Evolutionary conservation across 1,284 basidiomycete species (phyloP).

Genomic region (Uromyces viciae-fabae): DNA sequence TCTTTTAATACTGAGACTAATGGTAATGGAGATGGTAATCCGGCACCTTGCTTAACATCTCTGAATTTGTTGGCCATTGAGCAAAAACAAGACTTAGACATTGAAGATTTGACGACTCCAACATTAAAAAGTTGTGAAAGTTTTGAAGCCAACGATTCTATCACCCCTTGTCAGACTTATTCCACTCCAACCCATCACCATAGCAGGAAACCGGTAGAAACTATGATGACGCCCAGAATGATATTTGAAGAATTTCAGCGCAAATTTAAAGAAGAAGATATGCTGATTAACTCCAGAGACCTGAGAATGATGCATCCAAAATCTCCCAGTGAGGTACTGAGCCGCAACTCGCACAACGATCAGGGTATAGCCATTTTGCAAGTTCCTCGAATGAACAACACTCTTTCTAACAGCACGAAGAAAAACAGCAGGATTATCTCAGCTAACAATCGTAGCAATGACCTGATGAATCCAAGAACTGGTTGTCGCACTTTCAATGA

Average conservation of each 20-base stretch:
- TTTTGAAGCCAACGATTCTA: slow-evolving; percentile 8
- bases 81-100: background rate
- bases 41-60: background rate
- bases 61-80: background rate
- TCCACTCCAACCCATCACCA: background rate
- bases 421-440: background rate
- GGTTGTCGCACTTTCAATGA: background rate
- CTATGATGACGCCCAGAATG: background rate
- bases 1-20: background rate
- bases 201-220: background rate
- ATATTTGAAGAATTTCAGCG: slow-evolving; percentile 20
- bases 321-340: background rate
- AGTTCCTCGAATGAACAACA: too few relatives aligned
- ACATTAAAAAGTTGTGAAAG: slow-evolving; percentile 20
- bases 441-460: background rate
- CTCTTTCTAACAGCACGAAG: background rate
- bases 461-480: too few relatives aligned
- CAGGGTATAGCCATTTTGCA: background rate
- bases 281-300: background rate
- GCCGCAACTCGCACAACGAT: background rate
- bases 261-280: slow-evolving; percentile 12
- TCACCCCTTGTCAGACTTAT: slow-evolving; percentile 15
- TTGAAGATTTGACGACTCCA: slow-evolving; percentile 13
- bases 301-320: background rate
- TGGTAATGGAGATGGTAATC: background rate